Evolutionary conservation across 1,139 yeast genomes (phyloP).

Genomic region (Debaryomyces robertsiae): DNA sequence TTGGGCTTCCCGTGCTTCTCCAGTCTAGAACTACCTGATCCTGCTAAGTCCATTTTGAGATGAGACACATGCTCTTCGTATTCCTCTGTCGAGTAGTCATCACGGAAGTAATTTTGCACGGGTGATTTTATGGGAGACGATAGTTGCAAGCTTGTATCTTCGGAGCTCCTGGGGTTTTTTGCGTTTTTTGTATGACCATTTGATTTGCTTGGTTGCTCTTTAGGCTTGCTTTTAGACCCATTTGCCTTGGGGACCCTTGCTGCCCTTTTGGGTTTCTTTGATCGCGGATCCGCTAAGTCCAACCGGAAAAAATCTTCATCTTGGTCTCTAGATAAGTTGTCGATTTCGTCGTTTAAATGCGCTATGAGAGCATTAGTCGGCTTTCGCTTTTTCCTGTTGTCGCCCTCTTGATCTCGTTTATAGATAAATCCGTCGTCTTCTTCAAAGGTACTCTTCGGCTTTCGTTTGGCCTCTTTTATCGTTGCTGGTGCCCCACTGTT

Average conservation of each 20-base stretch:
- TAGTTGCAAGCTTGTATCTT: slow-evolving; percentile 22
- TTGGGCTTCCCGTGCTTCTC: slow-evolving; percentile 20
- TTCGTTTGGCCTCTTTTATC: slow-evolving; percentile 8
- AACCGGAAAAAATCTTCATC: slow-evolving; percentile 19
- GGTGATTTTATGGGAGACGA: slow-evolving; percentile 30
- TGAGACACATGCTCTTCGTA: slow-evolving; percentile 37
- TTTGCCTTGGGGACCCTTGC: slow-evolving; percentile 1
- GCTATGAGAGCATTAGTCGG: slow-evolving; percentile 31
- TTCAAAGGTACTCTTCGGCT: slow-evolving; percentile 26
- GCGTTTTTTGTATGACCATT: slow-evolving; percentile 2
- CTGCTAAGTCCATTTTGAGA: slow-evolving; percentile 20
- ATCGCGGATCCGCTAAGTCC: slow-evolving; percentile 14
- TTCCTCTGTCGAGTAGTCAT: slow-evolving; percentile 22
- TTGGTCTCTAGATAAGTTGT: slow-evolving; percentile 18
- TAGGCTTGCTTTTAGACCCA: neutral
- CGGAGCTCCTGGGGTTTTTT: slow-evolving; percentile 7
- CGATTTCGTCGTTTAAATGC: slow-evolving; percentile 28
- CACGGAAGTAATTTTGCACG: slow-evolving; percentile 13
- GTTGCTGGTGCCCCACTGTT: neutral
- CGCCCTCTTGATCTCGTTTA: slow-evolving; percentile 32
- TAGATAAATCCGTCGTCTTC: slow-evolving; percentile 52
- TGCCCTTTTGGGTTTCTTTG: slow-evolving; percentile 2
- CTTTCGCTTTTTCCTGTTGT: slow-evolving; percentile 18
- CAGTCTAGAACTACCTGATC: slow-evolving; percentile 23
- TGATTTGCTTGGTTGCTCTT: neutral